A percentile compares a stretch with the other conserved stretches of the same genome.
phyloP scores from a whole-genome alignment of 2,329 filamentous ascomycete genomes.

The Alternaria longipes region DNA sequence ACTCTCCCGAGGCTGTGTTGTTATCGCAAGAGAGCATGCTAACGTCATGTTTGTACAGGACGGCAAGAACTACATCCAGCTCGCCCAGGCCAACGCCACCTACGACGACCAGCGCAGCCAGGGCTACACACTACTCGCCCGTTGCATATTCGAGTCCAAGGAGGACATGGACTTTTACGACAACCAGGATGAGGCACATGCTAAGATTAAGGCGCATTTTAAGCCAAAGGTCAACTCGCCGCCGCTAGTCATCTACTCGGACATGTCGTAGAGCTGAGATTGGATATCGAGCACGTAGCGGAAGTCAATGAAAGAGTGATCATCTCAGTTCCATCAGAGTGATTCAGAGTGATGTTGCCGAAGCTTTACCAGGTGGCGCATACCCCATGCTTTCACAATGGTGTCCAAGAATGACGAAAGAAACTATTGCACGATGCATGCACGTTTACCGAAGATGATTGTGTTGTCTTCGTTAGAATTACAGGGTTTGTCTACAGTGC shows the following conservation, averaged over 20 bases:
- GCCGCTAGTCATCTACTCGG: slow-evolving; percentile 39
- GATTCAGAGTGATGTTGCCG: background rate
- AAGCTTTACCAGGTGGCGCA: too few relatives aligned
- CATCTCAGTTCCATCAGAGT: background rate
- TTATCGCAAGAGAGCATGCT: slow-evolving; percentile 13
- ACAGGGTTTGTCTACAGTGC: background rate
- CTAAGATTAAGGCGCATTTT: slow-evolving; percentile 55
- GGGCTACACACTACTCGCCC: slow-evolving; percentile 71
- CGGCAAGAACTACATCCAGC: slow-evolving; percentile 74
- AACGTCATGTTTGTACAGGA: slow-evolving; percentile 58
- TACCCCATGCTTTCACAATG: background rate
- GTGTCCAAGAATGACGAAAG: too few relatives aligned
- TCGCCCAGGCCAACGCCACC: slow-evolving; percentile 63
- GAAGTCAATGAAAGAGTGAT: background rate
- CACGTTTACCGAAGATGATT: background rate
- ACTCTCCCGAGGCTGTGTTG: slow-evolving; percentile 5
- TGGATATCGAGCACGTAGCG: background rate
- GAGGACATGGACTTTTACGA: slow-evolving; percentile 51
- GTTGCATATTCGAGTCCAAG: slow-evolving; percentile 69
- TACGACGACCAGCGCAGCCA: slow-evolving; percentile 68
- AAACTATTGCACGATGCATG: background rate
- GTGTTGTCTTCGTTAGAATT: too few relatives aligned
- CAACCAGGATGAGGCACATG: slow-evolving; percentile 57
- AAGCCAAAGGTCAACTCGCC: slow-evolving; percentile 39
- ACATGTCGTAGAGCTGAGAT: slow-evolving; percentile 25